A percentile compares a stretch with the other conserved stretches of the same genome.
Conservation (phyloP, 139 green algal species). For the Eudorina sp. region DNA sequence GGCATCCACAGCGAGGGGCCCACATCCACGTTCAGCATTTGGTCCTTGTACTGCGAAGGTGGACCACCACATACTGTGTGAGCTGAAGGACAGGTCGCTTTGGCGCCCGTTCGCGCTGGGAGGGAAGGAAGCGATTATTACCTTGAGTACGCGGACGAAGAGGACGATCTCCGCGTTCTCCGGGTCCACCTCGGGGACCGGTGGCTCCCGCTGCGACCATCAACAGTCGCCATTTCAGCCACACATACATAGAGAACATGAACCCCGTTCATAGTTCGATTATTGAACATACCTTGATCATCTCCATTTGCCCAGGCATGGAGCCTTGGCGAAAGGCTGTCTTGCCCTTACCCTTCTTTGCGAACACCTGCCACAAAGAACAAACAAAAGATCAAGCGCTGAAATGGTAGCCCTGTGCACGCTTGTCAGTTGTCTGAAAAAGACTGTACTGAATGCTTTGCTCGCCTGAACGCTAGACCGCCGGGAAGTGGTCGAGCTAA, state of each 20-base stretch:
- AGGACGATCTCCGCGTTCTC: slow-evolving; percentile 87
- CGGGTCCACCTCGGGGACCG: slow-evolving; percentile 77
- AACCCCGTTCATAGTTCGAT: neutral
- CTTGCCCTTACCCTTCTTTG: slow-evolving; percentile 66
- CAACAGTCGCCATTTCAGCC: neutral
- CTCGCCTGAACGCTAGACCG: slow-evolving; percentile 27
- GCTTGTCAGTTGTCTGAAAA: too few species aligned
- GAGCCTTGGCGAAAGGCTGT: slow-evolving; percentile 13
- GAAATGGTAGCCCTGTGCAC: neutral
- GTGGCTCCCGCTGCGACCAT: slow-evolving; percentile 50
- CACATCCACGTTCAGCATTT: neutral
- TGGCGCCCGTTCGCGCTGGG: neutral
- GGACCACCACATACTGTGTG: neutral
- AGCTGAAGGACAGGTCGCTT: too few species aligned
- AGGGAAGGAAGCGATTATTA: neutral
- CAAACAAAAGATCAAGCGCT: neutral
- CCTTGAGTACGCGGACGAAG: slow-evolving; percentile 71
- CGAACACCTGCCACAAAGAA: slow-evolving; percentile 51
- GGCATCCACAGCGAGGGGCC: slow-evolving; percentile 69
- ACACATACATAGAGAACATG: neutral
- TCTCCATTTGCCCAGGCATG: slow-evolving; percentile 44
- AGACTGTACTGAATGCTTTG: neutral
- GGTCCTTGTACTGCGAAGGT: slow-evolving; percentile 33
- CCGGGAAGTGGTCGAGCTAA: slow-evolving; percentile 8
- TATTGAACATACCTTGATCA: slow-evolving; percentile 21